Evolutionary conservation across 1,284 basidiomycete genomes (phyloP), one percentile per base, ranked within the genome.

Genomic region (Takashimella koratensis): DNA sequence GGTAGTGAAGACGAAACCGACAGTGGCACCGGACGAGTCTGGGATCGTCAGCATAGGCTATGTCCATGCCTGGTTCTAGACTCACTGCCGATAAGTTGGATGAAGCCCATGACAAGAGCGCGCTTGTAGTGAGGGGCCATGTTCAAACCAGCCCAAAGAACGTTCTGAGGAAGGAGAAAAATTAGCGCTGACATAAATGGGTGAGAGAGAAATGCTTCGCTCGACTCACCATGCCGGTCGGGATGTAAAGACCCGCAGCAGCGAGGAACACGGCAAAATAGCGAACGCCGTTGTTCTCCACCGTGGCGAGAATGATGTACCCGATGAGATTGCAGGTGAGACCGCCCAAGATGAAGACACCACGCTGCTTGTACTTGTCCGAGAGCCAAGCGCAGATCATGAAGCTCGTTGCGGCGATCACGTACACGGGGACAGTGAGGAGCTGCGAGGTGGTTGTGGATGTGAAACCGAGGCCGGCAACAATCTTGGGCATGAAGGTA

Each of bases 401-500:
- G n/a, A 70, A 71, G 30, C 63, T 45, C 41, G 67, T 53, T n/a
- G 71, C 65, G 3, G 71, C 67, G 47, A 67, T 52, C 24, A 70
- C 58, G 58, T 70, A 68, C 19, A 66, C 67, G n/a, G 67, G 67
- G 20, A 63, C 63, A 19, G 58, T 60, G 61, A 69, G 63, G 23
- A 88, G 77, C 71, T 89, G 88, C n/a, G 87, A 86, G 2, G 78
- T 79, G 0, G 86, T 86, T n/a, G n/a, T n/a, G 5, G 86, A 86
- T 10, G 76, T 75, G 74, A 80, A 89, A 4, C 86, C 85, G 40
- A 71, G 59, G 43, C 65, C 68, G 52, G 56, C 59, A 5, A 60
- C 55, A 40, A 73, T 59, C 8, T 70, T 76, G 42, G 73, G 69
- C 26, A 69, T 68, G 48, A 85, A 85, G 45, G 85, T 76, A 27